Percentiles rank a stretch among this genome's conserved stretches.
phyloP scores from a whole-genome alignment of 257 asterid genomes.

The Jasminum sambac region DNA sequence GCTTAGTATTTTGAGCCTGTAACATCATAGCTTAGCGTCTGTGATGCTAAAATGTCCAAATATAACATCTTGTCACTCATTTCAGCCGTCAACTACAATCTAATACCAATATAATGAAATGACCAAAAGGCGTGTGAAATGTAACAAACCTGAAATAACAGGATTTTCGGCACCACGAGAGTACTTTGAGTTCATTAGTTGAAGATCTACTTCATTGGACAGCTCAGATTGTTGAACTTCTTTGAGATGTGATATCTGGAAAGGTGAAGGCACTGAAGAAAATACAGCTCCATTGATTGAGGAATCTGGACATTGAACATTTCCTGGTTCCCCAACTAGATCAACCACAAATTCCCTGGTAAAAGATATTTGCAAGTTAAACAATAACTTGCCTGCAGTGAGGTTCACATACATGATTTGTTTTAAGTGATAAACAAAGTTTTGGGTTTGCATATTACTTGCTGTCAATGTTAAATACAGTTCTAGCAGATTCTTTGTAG shows the following conservation, averaged over 20 bases:
- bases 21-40: neutral
- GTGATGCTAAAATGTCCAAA: neutral
- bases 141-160: conserved; percentile 51
- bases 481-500: neutral
- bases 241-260: conserved; percentile 73
- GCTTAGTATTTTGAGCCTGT: neutral
- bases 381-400: neutral
- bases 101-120: conserved; percentile 14
- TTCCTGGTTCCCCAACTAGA: conserved; percentile 93
- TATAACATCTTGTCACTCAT: neutral
- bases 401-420: neutral
- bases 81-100: neutral
- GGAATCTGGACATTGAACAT: conserved; percentile 75
- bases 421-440: neutral
- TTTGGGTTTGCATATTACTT: neutral
- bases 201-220: conserved; percentile 38
- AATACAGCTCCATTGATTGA: conserved; percentile 64
- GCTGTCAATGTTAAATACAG: neutral
- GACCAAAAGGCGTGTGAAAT: conserved; percentile 6
- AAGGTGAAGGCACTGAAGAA: conserved; percentile 79
- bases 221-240: conserved; percentile 55
- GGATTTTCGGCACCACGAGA: conserved; percentile 32
- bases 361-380: conserved; percentile 25
- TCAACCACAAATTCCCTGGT: conserved; percentile 92
- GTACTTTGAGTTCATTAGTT: conserved; percentile 37